phyloP scores from a whole-genome alignment of 2,329 filamentous ascomycete genomes.

The Stachybotrys elegans region DNA sequence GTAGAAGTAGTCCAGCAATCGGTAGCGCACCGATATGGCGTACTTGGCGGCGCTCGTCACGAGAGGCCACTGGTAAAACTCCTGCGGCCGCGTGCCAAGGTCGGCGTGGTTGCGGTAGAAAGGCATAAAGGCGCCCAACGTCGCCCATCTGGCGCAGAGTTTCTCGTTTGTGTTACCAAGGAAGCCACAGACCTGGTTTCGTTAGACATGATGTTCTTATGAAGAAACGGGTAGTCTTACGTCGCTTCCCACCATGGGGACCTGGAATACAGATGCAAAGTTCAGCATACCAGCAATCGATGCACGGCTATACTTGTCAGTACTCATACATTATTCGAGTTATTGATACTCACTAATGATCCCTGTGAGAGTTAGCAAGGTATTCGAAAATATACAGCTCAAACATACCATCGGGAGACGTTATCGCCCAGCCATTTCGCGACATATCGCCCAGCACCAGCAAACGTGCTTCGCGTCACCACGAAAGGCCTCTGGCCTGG shows the following conservation, averaged over 20 bases:
- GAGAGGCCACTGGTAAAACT: constrained; percentile 62
- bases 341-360: background rate
- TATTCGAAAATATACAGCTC: too few relatives aligned
- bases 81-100: constrained; percentile 40
- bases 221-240: constrained; percentile 28
- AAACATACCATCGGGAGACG: constrained; percentile 30
- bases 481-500: constrained; percentile 59
- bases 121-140: constrained; percentile 59
- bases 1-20: constrained; percentile 70
- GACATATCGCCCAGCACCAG: constrained; percentile 61
- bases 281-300: constrained; percentile 40
- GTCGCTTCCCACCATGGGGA: constrained; percentile 65
- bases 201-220: background rate
- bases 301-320: constrained; percentile 1
- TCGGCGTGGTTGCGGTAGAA: constrained; percentile 66
- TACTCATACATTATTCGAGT: background rate
- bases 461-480: constrained; percentile 70
- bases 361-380: too few relatives aligned
- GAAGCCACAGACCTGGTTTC: constrained; percentile 55
- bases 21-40: constrained; percentile 65
- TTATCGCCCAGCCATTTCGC: constrained; percentile 48
- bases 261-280: constrained; percentile 59
- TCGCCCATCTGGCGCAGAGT: constrained; percentile 62
- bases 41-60: constrained; percentile 59
- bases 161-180: constrained; percentile 53